Percentiles rank a stretch among this genome's conserved stretches.
These are phyloP conservation scores for Zizania palustris DNA, from an alignment of 202 grass and related monocot genomes.

Conservation along the genomic window DNA sequence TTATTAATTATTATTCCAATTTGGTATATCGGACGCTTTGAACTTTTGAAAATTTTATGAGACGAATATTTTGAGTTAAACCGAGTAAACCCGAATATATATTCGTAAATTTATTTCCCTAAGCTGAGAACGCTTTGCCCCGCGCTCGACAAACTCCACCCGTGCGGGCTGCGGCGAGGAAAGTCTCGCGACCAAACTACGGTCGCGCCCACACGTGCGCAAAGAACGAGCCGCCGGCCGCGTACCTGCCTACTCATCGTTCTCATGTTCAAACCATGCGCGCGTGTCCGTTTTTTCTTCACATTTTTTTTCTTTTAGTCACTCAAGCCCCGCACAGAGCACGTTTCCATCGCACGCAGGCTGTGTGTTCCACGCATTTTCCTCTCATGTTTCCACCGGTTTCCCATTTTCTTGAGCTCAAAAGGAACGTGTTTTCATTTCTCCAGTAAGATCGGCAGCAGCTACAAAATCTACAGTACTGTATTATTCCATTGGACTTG, in stretches of 20 bases:
- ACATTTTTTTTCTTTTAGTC: neutral
- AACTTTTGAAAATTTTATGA: no score
- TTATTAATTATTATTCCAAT: no score
- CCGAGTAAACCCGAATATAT: no score
- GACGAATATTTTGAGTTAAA: no score
- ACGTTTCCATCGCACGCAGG: constrained; percentile 12
- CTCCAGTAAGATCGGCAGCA: no score
- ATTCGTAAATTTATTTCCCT: no score
- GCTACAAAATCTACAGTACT: neutral
- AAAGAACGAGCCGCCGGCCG: neutral
- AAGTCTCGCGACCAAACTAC: neutral
- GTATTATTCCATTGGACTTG: constrained; percentile 24
- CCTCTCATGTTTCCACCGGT: neutral
- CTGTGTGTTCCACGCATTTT: neutral
- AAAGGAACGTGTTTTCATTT: no score
- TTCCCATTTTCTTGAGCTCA: neutral
- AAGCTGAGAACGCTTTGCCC: no score
- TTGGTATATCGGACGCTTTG: no score
- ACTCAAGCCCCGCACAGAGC: neutral
- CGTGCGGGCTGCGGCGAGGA: no score
- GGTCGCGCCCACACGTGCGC: constrained; percentile 21
- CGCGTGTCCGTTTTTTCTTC: no score
- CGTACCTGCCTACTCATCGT: neutral
- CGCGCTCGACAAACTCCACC: no score
- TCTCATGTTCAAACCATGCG: neutral